Percentiles rank a stretch among this genome's conserved stretches.
Conservation (phyloP, 2,329 filamentous ascomycete species). For the Didymella pinodella region DNA sequence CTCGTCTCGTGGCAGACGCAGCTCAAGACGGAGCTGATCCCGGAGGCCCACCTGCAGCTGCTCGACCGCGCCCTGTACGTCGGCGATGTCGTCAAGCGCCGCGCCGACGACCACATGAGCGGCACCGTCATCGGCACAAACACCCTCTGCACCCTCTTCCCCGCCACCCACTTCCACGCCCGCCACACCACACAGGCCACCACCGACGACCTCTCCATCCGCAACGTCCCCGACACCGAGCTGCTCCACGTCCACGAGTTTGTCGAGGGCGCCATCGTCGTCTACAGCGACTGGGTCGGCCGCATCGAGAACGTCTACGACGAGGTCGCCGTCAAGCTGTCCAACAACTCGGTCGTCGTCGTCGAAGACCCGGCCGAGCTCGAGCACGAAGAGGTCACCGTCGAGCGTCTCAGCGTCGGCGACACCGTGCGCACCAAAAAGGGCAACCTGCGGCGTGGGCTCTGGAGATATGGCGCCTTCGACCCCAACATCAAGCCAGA, state of each 20-base stretch:
- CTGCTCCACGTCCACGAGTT: conserved; percentile 57
- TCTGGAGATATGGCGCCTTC: conserved; percentile 63
- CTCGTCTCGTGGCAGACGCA: conserved; percentile 59
- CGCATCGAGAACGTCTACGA: conserved; percentile 59
- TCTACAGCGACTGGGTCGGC: conserved; percentile 66
- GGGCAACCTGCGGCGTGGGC: conserved; percentile 59
- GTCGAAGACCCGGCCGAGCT: conserved; percentile 57
- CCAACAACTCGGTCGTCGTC: conserved; percentile 63
- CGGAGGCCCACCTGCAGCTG: conserved; percentile 56
- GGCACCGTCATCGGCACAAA: conserved; percentile 62
- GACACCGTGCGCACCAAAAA: conserved; percentile 62
- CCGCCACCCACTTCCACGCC: conserved; percentile 39
- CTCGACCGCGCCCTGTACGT: conserved; percentile 63
- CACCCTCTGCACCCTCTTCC: conserved; percentile 56
- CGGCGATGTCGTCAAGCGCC: conserved; percentile 64
- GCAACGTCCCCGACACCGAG: conserved; percentile 56
- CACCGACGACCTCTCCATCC: conserved; percentile 48
- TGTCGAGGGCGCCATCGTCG: conserved; percentile 60
- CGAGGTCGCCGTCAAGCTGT: conserved; percentile 60
- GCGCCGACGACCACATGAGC: conserved; percentile 58
- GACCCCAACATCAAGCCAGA: conserved; percentile 58
- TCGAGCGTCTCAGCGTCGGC: conserved; percentile 55
- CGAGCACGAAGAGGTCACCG: conserved; percentile 41
- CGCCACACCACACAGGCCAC: conserved; percentile 32
- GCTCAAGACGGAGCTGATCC: conserved; percentile 52